Evolutionary conservation across 2,329 filamentous ascomycete species (phyloP), one percentile per base, ranked within the genome.

Genomic region (Canariomyces notabilis): DNA sequence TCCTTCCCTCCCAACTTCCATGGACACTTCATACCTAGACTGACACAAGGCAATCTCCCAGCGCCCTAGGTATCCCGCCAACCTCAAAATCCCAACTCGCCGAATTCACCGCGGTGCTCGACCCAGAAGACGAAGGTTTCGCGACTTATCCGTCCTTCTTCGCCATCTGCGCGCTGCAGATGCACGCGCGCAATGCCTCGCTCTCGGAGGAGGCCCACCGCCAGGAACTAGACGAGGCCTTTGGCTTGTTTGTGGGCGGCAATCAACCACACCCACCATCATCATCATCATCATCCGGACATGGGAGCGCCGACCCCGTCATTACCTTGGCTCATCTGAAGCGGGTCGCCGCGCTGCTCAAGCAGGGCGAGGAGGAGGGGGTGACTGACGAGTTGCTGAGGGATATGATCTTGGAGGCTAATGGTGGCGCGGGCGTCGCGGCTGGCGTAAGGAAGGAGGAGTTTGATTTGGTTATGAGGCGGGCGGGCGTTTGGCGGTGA

Each of bases 371-470:
- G 9, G 89, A 95, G 67, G 88, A 83, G 51, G 83, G 83, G 52
- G 83, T 95, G 19, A 79, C 80, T 49, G 93, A 97, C 59, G 83
- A 88, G 39, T 68, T 95, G 61, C 70, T 98, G 61, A 81, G 80
- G 69, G 89, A 96, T 70, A 98, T 98, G 93, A 85, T 98, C 48
- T 71, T 89, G 39, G 91, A 97, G 73, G 93, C 91, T 39, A 96
- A 94, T 65, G 87, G 87, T 2, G 89, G 87, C 1, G 80, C 76
- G 4, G 83, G 85, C 14, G 77, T 86, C 9, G 79, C 73, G 31
- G 77, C 73, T 46, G 88, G 86, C 6, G 91, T 95, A 8, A 79
- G 73, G 33, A 72, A 83, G 60, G 83, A 86, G 42, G 88, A 96
- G 61, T 95, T 95, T 67, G 85, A 89, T 66, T 79, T 79, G 44